These are phyloP conservation scores for Priceomyces fermenticarens DNA, from an alignment of 805 yeast genomes.

Conservation along the genomic window DNA sequence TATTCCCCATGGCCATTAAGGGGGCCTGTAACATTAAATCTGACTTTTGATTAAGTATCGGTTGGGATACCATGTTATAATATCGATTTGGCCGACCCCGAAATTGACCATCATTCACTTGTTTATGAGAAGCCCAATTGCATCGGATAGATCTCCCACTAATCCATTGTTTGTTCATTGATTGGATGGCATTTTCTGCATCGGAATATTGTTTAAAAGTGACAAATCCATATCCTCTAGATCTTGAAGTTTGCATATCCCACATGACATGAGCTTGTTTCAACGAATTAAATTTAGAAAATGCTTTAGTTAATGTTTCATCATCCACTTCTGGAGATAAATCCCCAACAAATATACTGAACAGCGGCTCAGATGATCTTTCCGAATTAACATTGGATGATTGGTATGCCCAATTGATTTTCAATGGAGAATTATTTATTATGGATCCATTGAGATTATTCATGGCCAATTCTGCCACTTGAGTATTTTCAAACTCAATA, in stretches of 20 bases:
- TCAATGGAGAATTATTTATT: slow-evolving; percentile 54
- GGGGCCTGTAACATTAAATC: slow-evolving; percentile 3
- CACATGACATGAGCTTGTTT: slow-evolving; percentile 92
- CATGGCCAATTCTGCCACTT: slow-evolving; percentile 61
- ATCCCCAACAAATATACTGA: slow-evolving; percentile 83
- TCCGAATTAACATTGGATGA: slow-evolving; percentile 58
- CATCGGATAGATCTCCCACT: slow-evolving; percentile 77
- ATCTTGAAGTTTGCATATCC: slow-evolving; percentile 93
- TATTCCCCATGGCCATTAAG: slow-evolving; percentile 1
- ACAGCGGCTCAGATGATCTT: slow-evolving; percentile 45
- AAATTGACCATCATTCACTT: slow-evolving; percentile 19
- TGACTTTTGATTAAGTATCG: slow-evolving; percentile 7
- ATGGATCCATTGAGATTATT: slow-evolving; percentile 57
- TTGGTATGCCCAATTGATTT: slow-evolving; percentile 81
- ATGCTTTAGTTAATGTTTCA: slow-evolving; percentile 59
- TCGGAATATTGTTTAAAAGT: slow-evolving; percentile 64
- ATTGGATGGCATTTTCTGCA: slow-evolving; percentile 68
- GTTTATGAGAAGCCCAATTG: slow-evolving; percentile 85
- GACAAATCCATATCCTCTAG: slow-evolving; percentile 90
- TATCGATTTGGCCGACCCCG: slow-evolving; percentile 12
- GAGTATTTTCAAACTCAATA: slow-evolving; percentile 62
- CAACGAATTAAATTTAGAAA: slow-evolving; percentile 55
- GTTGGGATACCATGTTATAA: slow-evolving; percentile 12
- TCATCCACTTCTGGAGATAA: slow-evolving; percentile 80
- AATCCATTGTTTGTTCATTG: slow-evolving; percentile 71